Evolutionary conservation across 2,329 filamentous ascomycete genomes (phyloP), one percentile per base, ranked within the genome.

Genomic region (Colletotrichum lindemuthianum): DNA sequence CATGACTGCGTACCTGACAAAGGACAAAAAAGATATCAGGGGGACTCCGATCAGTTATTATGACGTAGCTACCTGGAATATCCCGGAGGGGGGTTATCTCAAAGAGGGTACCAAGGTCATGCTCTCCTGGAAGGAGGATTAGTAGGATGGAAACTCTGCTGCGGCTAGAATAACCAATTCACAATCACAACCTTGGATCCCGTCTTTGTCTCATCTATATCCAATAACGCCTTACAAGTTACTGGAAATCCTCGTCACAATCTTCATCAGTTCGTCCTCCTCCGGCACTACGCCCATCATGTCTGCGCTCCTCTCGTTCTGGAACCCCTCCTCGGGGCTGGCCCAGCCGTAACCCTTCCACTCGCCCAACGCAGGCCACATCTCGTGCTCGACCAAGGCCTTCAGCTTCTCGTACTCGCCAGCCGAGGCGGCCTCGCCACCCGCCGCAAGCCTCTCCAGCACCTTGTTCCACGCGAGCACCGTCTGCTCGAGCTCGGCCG

Each of bases 281-380:
- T 56, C 41, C 36, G 61, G 58, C 37, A 61, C 32, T 36, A 16
- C 39, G 13, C 61, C 61, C 59, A 65, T 61, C 45, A 47, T 48
- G 3, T 65, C 58, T 33, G 48, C 36, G 12, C 51, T 61, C 12
- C 78, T 74, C 8, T 71, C 51, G 66, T 84, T 83, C 6, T 78
- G 73, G 68, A 81, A 85, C 0, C 70, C 74, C 33, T 75, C 74
- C 2, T 77, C 81, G 2, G 88, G 89, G 68, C 87, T 90, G 44
- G 81, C 78, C 89, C 89, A 92, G 3, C 84, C 79, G 69, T 84
- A 90, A 66, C 89, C 87, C 68, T 85, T 85, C 82, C 88, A 90
- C n/a, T 79, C 70, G 0, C 86, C 89, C 33, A 92, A 72, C 37
- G 86, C 81, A 56, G 78, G 75, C 77, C 87, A 86, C 73, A 92